Percentiles rank a stretch among this genome's conserved stretches.
Conservation (phyloP, 2,329 filamentous ascomycete genomes). For the Grosmannia huntii region DNA sequence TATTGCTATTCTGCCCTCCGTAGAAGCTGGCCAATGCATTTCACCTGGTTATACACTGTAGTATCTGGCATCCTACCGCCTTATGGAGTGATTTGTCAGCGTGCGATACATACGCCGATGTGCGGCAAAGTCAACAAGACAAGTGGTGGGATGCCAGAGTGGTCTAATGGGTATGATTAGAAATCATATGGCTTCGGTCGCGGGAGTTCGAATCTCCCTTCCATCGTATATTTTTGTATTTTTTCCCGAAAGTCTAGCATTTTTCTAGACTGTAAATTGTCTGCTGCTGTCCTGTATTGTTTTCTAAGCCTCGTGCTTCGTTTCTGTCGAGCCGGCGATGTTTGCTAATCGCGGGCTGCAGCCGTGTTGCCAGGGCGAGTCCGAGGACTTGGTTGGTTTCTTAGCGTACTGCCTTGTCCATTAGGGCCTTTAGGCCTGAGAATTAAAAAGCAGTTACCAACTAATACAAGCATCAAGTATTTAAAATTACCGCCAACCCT, state of each 20-base stretch:
- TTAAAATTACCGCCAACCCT: too few species aligned
- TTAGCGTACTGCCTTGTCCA: not conserved
- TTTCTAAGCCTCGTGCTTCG: not conserved
- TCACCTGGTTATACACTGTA: too few species aligned
- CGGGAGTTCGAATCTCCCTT: slow-evolving; percentile 11
- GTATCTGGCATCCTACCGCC: too few species aligned
- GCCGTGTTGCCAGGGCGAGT: not conserved
- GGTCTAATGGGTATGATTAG: slow-evolving; percentile 13
- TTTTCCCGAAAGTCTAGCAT: not conserved
- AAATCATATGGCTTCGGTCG: slow-evolving; percentile 12
- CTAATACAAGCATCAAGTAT: too few species aligned
- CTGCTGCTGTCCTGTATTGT: not conserved
- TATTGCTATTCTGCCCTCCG: too few species aligned
- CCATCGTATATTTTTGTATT: slow-evolving; percentile 4
- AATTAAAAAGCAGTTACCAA: not conserved
- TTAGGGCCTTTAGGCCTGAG: not conserved
- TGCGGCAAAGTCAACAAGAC: not conserved
- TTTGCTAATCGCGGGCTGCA: not conserved
- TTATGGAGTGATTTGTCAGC: not conserved
- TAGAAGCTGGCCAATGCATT: too few species aligned
- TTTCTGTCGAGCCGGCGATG: not conserved
- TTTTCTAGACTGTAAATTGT: not conserved
- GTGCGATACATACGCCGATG: not conserved
- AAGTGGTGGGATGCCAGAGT: slow-evolving; percentile 10
- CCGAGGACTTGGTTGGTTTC: not conserved